A percentile compares a stretch with the other conserved stretches of the same genome.
These are phyloP conservation scores for Aspergillus coremiiformis DNA, from an alignment of 495 filamentous ascomycete species.

Conservation along the genomic window DNA sequence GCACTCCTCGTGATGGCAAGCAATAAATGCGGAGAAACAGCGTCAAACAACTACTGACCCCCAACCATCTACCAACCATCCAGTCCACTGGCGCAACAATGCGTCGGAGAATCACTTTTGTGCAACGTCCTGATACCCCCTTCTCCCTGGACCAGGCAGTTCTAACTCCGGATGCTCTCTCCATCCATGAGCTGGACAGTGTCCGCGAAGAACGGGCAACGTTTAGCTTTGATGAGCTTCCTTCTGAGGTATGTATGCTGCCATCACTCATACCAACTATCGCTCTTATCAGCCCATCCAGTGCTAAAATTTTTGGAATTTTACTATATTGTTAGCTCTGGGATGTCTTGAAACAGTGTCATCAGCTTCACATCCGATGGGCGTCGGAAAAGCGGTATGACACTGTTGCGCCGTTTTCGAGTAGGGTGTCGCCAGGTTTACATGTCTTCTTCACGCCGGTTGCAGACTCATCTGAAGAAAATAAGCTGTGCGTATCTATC, in stretches of 20 bases:
- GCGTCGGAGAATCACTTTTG: conserved; percentile 78
- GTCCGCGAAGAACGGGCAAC: conserved; percentile 78
- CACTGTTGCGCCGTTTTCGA: conserved; percentile 59
- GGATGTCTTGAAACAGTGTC: conserved; percentile 53
- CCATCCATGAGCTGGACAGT: conserved; percentile 47
- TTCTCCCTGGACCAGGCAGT: conserved; percentile 54
- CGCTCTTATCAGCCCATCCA: too few species aligned
- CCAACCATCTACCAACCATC: neutral
- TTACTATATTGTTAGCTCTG: conserved; percentile 37
- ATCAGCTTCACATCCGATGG: conserved; percentile 80
- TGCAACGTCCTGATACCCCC: conserved; percentile 54
- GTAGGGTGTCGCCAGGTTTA: conserved; percentile 69
- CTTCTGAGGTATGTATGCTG: conserved; percentile 48
- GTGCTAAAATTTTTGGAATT: neutral
- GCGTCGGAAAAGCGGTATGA: conserved; percentile 49
- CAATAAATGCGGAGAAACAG: neutral
- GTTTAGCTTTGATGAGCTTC: conserved; percentile 64
- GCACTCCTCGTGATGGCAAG: neutral
- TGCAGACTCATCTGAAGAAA: neutral
- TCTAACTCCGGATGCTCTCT: conserved; percentile 42
- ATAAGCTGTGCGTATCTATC: neutral
- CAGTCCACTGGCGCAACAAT: conserved; percentile 41
- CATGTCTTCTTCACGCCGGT: conserved; percentile 71
- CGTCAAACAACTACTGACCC: neutral
- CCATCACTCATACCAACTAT: neutral